Percentiles rank a stretch among this genome's conserved stretches.
These are phyloP conservation scores for Phytophthora constricta DNA, from an alignment of 352 stramenopile genomes.

Conservation along the genomic window DNA sequence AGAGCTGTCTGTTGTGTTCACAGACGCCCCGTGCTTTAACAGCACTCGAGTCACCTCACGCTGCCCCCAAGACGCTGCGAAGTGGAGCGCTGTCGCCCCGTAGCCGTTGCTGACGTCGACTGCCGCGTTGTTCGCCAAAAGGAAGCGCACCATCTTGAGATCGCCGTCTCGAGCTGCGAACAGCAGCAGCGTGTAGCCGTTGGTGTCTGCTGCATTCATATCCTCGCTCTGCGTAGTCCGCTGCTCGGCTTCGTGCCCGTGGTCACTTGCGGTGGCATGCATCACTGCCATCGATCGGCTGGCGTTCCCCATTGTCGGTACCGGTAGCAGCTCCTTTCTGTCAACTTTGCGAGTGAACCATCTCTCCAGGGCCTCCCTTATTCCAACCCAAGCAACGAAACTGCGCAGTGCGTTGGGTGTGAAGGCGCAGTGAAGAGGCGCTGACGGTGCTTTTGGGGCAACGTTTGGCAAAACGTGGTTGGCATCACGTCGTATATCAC, in stretches of 20 bases:
- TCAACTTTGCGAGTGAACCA: slow-evolving; percentile 15
- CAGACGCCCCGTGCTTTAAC: slow-evolving; percentile 21
- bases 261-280: neutral
- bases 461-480: no score
- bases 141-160: slow-evolving; percentile 18
- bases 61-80: slow-evolving; percentile 22
- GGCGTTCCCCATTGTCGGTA: slow-evolving; percentile 25
- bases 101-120: slow-evolving; percentile 23
- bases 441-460: no score
- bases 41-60: slow-evolving; percentile 16
- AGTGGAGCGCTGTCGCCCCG: slow-evolving; percentile 27
- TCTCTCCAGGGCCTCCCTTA: neutral
- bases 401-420: neutral
- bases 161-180: slow-evolving; percentile 30
- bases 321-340: no score
- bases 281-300: neutral
- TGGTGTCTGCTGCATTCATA: slow-evolving; percentile 14
- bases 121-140: slow-evolving; percentile 24
- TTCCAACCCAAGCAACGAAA: neutral
- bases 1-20: slow-evolving; percentile 21
- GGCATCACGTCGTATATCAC: no score
- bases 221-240: slow-evolving; percentile 7
- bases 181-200: slow-evolving; percentile 24
- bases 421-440: no score
- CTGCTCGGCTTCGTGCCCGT: neutral